These are phyloP conservation scores for Clavariopsis aquatica DNA, from an alignment of 495 filamentous ascomycete species.

Conservation along the genomic window DNA sequence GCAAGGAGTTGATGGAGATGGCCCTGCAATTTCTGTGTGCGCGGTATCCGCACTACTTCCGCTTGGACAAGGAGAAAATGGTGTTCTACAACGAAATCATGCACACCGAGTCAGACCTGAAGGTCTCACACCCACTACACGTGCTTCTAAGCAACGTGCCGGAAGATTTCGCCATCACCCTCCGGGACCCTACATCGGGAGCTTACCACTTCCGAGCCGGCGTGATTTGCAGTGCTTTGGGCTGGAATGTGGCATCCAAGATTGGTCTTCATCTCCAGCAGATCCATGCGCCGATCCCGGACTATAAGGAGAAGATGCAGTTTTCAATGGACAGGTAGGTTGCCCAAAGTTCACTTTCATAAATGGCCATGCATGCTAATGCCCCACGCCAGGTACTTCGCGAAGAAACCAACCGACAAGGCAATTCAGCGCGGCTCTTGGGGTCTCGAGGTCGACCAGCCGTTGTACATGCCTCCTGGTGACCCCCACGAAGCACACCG, in stretches of 20 bases:
- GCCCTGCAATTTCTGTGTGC: conserved; percentile 73
- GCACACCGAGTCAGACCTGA: conserved; percentile 61
- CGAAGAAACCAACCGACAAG: conserved; percentile 69
- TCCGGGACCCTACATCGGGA: conserved; percentile 71
- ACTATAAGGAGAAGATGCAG: conserved; percentile 90
- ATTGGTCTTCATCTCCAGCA: conserved; percentile 70
- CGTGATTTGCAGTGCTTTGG: conserved; percentile 74
- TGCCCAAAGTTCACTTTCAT: background rate
- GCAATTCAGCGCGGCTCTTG: conserved; percentile 89
- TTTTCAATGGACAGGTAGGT: conserved; percentile 79
- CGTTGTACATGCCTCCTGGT: conserved; percentile 77
- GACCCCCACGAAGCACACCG: conserved; percentile 66
- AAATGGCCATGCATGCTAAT: conserved; percentile 5
- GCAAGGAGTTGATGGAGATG: conserved; percentile 92
- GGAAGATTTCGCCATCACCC: conserved; percentile 82
- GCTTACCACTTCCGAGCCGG: conserved; percentile 77
- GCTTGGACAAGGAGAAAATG: conserved; percentile 58
- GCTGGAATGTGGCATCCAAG: conserved; percentile 79
- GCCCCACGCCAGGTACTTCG: conserved; percentile 64
- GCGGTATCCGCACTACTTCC: conserved; percentile 80
- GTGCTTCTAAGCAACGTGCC: conserved; percentile 80
- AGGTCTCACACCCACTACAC: conserved; percentile 65
- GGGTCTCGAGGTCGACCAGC: conserved; percentile 76
- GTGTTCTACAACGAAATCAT: conserved; percentile 74
- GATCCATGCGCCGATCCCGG: conserved; percentile 78